Evolutionary conservation across 2,329 filamentous ascomycete genomes (phyloP).

Genomic region (Meredithiella fracta): DNA sequence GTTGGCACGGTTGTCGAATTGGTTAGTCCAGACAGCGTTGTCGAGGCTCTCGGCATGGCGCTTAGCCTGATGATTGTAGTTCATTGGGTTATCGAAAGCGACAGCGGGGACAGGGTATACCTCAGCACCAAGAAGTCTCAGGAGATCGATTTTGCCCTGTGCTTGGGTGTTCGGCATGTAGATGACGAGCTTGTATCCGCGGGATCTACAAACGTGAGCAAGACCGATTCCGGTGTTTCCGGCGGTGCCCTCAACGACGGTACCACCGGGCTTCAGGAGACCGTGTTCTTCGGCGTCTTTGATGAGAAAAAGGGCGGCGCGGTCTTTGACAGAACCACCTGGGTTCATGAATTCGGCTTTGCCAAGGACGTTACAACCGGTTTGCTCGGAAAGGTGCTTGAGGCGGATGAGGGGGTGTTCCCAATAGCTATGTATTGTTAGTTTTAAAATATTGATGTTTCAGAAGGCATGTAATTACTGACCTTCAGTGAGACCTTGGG

Average conservation of each 20-base stretch:
- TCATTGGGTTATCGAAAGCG: constrained; percentile 82
- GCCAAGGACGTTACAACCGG: constrained; percentile 83
- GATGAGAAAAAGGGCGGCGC: constrained; percentile 85
- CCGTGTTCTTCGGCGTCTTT: constrained; percentile 83
- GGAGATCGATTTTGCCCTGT: constrained; percentile 89
- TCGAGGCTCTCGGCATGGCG: constrained; percentile 74
- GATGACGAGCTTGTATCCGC: constrained; percentile 88
- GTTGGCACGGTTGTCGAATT: constrained; percentile 96
- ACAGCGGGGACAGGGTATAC: constrained; percentile 93
- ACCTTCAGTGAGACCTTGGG: constrained; percentile 71
- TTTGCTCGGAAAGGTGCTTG: constrained; percentile 73
- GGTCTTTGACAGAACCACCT: constrained; percentile 89
- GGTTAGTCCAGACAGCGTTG: constrained; percentile 95
- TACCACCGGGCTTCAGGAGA: constrained; percentile 67
- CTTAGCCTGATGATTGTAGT: constrained; percentile 94
- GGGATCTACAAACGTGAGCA: constrained; percentile 83
- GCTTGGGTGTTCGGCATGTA: constrained; percentile 99
- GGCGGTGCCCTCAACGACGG: constrained; percentile 90
- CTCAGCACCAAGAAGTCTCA: constrained; percentile 80
- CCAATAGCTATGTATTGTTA: constrained; percentile 55
- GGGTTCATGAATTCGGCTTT: constrained; percentile 99
- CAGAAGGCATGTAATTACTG: constrained; percentile 18
- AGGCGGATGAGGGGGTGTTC: constrained; percentile 91
- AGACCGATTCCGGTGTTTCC: constrained; percentile 97
- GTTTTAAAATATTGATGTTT: not conserved